phyloP scores from a whole-genome alignment of 169 alveolate species.

The Theileria orientalis region DNA sequence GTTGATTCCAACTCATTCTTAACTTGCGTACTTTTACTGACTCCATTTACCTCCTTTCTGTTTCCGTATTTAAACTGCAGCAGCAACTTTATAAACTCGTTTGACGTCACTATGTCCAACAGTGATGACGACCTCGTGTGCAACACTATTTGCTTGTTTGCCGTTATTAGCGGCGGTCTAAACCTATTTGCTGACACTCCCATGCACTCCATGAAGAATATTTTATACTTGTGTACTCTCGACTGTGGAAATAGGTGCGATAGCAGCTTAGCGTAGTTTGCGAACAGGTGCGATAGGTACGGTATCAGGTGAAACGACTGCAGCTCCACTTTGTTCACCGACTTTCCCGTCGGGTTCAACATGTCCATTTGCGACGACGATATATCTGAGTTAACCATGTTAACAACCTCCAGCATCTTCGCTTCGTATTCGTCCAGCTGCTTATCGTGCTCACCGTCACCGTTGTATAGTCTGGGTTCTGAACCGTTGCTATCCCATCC shows the following conservation, averaged over 20 bases:
- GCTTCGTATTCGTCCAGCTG: neutral
- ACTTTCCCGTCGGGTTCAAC: conserved; percentile 71
- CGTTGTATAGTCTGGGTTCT: no score
- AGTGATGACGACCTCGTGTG: conserved; percentile 72
- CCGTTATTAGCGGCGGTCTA: conserved; percentile 62
- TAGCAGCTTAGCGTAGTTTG: conserved; percentile 67
- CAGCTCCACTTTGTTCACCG: conserved; percentile 70
- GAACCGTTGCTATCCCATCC: conserved; percentile 8
- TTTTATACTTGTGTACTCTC: conserved; percentile 63
- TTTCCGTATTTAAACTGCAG: conserved; percentile 63
- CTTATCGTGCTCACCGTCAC: neutral
- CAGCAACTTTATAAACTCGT: conserved; percentile 63
- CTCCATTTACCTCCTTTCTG: conserved; percentile 50
- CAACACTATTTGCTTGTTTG: conserved; percentile 54
- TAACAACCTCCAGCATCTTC: conserved; percentile 11
- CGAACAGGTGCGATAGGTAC: conserved; percentile 71
- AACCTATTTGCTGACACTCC: conserved; percentile 82
- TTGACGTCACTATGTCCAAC: conserved; percentile 73
- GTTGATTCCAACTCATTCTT: no score
- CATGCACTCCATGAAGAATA: conserved; percentile 76
- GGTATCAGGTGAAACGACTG: conserved; percentile 82
- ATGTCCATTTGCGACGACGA: conserved; percentile 42
- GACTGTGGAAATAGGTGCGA: conserved; percentile 76
- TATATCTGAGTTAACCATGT: conserved; percentile 26
- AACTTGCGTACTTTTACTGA: conserved; percentile 33